Evolutionary conservation across 2,329 filamentous ascomycete genomes (phyloP), one percentile per base, ranked within the genome.

Genomic region (Xylaria digitata): DNA sequence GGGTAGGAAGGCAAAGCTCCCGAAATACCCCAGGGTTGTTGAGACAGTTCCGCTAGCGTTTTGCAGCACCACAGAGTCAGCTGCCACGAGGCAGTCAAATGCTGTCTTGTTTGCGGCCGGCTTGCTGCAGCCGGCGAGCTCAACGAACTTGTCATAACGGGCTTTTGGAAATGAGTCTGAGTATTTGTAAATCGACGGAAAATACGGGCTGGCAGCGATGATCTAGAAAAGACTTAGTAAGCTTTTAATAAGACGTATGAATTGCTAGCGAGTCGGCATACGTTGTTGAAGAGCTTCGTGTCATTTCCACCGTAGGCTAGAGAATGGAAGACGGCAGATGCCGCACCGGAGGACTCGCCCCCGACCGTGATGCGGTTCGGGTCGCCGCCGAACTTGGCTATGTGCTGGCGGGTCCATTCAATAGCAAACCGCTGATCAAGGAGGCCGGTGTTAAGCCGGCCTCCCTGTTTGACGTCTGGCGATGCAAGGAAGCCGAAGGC

Each of bases 371-470:
- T 74, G 32, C 73, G 74, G 7, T 62, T 70, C 40, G 76, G 74
- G 52, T 79, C 75, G 17, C 77, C 77, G 19, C 76, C 77, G 61
- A 79, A 79, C 26, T 72, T 72, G n/a, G 73, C 70, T 62, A 78
- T 77, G 40, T 77, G 58, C 48, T 82, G 73, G 61, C 85, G 81
- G 2, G 89, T 80, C 87, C 87, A 90, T 70, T 87, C 78, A 7
- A 90, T 76, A 26, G 85, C 85, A 19, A 87, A 77, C 13, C 84
- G 80, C 72, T 89, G 86, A 80, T 83, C 71, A 72, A 82, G 66
- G 69, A 77, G 56, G 74, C 79, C 69, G 78, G 80, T 63, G 76
- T 83, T 69, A 64, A 73, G 30, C 67, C 83, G 23, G 7, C 74
- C 74, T 3, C 66, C 50, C 19, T 45, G 66, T 45, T 74, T 70